Base-by-base conservation (phyloP, 495 filamentous ascomycete genomes). In the Annulohypoxylon bovei region DNA sequence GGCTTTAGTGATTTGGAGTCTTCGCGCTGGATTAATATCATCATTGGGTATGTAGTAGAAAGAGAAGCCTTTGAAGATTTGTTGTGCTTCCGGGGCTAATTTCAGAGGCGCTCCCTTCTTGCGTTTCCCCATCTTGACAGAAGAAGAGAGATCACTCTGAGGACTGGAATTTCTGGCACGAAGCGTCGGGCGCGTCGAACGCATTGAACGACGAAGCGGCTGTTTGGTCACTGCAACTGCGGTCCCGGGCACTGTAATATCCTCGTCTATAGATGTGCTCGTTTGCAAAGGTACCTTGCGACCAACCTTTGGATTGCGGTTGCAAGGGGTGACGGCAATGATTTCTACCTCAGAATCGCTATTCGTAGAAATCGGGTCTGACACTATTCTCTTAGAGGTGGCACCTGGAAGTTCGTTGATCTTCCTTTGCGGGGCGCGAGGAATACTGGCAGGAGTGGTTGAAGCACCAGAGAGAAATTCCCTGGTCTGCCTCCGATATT, bases 11-110 rank as follows among this genome's bases (percentile, higher is more conserved):
- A 97, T 95, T 27, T 91, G 88, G 25, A 90, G 71, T 58, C 85
- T 86, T 20, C 95, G 86, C 1, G 86, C 79, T 1, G 85, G 86
- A 16, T 88, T 85, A 40, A 90, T 83, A 68, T 94, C 89, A 67
- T 91, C 88, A 63, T 94, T 92, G 0, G 93, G 95, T 23, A 95
- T 85, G 77, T 97, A 99, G 64, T 84, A 93, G 70, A 95, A 92
- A 0, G 78, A 79, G 14, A 92, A 75, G 0, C 81, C 85, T 50
- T 84, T 87, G 78, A 96, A 91, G 9, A 94, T 87, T 70, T 88
- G 85, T 60, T 87, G 81, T 4, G 81, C 75, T 60, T 90, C 88
- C 1, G 91, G 87, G 1, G 88, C 80, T 2, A 80, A 49, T 77
- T 83, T 73, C 4, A 71, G 28, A 1, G 72, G 59, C 8, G 56